Base-by-base conservation (phyloP, 257 asterid genomes). In the Solanum tarapatanum region DNA sequence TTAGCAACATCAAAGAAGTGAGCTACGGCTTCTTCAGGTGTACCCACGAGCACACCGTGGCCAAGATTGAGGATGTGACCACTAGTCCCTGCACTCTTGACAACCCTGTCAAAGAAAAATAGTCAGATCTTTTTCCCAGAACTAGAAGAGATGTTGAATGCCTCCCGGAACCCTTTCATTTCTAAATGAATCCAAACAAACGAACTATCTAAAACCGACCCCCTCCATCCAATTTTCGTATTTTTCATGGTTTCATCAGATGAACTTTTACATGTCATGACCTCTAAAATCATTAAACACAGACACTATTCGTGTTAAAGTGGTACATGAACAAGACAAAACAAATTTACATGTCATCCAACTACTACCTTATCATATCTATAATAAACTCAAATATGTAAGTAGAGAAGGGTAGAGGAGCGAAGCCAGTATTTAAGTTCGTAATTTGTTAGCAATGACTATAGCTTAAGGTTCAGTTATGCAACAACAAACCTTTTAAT, bases 1-100 rank as follows among this genome's bases (percentile, higher is more conserved):
- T 93, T 95, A 13, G 98, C 94, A 73, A 94, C 97, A 30, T 93
- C 90, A 36, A 95, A 95, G 93, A 96, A 95, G 90, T 96, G 99
- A 55, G 98, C 94, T 62, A 94, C 99, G 8, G 98, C 98, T 76
- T 94, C 99, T 89, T 96, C 98, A 0, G 98, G 99, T 9, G 98
- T 93, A 77, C 98, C 98, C 2, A 96, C 99, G 72, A 95, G 99
- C 92, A 95, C 99, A 82, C 99, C 98, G 19, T 96, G 98, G 87
- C 98, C 98, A 79, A 97, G 94, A 92, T 97, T 97, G 86, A 97
- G 98, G 68, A 97, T 97, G 90, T 95, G 98, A 73, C 98, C 98
- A 88, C 90, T 93, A 7, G 86, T 90, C 86, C 98, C 99, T 16
- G 99, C 98, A 88, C 92, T 89, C 79, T 90, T 91, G 28, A 94